Conservation (phyloP, 2,329 filamentous ascomycete species). For the Trichoderma lentiforme region DNA sequence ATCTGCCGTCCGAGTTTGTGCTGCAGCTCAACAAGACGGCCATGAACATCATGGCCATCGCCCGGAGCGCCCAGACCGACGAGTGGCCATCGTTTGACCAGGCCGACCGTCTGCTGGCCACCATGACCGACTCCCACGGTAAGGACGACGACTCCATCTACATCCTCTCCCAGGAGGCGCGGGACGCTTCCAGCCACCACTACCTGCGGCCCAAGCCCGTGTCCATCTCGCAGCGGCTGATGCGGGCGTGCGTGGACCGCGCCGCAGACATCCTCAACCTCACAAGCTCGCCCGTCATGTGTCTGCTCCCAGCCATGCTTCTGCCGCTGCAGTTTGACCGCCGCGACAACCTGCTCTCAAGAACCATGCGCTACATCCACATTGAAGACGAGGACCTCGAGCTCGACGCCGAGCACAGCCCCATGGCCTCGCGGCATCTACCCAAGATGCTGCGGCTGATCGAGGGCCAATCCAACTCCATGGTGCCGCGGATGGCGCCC, state of each 20-base stretch:
- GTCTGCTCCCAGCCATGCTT: neutral
- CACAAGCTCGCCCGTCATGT: neutral
- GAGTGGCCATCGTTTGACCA: neutral
- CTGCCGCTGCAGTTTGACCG: constrained; percentile 6
- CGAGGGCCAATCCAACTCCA: constrained; percentile 1
- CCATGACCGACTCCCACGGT: neutral
- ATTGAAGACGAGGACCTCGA: neutral
- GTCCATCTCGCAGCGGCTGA: constrained; percentile 3
- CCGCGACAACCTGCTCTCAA: neutral
- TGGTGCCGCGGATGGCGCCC: constrained; percentile 1
- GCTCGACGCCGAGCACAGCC: neutral
- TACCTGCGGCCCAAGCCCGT: neutral
- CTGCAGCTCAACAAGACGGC: constrained; percentile 15
- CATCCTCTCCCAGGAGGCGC: neutral
- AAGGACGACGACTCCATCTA: neutral
- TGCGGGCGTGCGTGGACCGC: constrained; percentile 4
- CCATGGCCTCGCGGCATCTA: neutral
- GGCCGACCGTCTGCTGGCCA: neutral
- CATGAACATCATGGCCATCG: constrained; percentile 8
- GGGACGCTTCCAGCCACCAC: neutral
- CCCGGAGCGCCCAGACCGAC: neutral
- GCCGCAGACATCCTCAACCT: neutral
- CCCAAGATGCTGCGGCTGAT: constrained; percentile 8
- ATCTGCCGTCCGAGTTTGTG: constrained; percentile 6
- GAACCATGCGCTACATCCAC: neutral